A percentile compares a stretch with the other conserved stretches of the same genome.
These are phyloP conservation scores for Colletotrichum lini DNA, from an alignment of 2,329 filamentous ascomycete genomes.

Conservation along the genomic window DNA sequence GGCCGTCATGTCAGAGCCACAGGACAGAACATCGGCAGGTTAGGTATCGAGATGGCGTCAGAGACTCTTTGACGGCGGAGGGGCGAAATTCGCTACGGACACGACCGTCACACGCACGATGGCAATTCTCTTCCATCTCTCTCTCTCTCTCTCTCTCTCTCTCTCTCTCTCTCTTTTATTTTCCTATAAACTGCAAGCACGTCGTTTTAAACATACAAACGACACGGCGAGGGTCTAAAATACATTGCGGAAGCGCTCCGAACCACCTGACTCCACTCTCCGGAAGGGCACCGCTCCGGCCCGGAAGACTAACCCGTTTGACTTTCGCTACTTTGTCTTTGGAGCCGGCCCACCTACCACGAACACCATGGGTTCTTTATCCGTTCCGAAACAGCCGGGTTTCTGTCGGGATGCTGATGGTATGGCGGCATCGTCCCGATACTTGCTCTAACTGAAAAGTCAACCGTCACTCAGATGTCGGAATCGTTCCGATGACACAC, in stretches of 20 bases:
- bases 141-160: too few relatives aligned
- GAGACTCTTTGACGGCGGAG: slow-evolving; percentile 2
- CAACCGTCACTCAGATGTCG: neutral
- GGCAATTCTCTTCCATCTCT: neutral
- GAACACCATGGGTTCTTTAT: too few relatives aligned
- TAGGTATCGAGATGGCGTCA: slow-evolving; percentile 10
- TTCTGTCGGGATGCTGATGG: neutral
- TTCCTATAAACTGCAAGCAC: neutral
- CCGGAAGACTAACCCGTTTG: neutral
- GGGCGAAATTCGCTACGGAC: neutral
- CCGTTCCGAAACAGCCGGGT: neutral
- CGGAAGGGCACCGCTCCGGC: neutral
- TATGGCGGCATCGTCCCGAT: neutral
- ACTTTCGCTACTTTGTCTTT: neutral
- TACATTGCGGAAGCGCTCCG: neutral
- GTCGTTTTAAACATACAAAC: neutral
- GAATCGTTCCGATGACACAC: neutral
- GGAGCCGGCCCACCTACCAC: neutral
- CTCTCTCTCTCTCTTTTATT: neutral
- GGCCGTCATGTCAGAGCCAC: neutral
- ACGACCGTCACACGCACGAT: neutral
- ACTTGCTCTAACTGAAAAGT: neutral
- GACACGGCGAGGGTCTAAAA: too few relatives aligned
- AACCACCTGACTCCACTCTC: neutral
- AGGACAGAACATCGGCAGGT: slow-evolving; percentile 11